A percentile compares a stretch with the other conserved stretches of the same genome.
Conservation (phyloP, 129 eudicot genomes). For the Scalesia atractyloides region DNA sequence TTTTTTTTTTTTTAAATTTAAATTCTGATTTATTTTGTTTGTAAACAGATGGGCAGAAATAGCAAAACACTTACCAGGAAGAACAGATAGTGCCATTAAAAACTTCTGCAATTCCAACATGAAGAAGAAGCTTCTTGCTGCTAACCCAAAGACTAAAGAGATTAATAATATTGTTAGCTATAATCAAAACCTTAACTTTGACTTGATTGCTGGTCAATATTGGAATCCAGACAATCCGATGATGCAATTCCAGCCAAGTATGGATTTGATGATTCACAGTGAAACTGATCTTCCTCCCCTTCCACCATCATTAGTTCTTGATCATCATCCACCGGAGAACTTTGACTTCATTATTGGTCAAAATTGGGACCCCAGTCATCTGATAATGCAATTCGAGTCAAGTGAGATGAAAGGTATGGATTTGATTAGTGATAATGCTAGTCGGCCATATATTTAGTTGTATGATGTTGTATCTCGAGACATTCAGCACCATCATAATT, state of each 20-base stretch:
- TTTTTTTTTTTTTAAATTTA: too few species aligned
- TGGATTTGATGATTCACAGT: neutral
- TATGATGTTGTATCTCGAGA: conserved; percentile 8
- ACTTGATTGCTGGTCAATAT: conserved; percentile 13
- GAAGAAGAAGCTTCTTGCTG: conserved; percentile 45
- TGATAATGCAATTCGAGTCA: conserved; percentile 16
- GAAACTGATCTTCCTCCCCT: conserved; percentile 29
- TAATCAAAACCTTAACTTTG: conserved; percentile 11
- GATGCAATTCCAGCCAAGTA: conserved; percentile 1
- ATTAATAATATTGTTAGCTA: too few species aligned
- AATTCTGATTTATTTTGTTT: conserved; percentile 2
- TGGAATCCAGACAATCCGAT: neutral
- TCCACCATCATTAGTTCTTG: conserved; percentile 30
- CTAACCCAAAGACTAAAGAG: neutral
- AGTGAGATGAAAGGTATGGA: neutral
- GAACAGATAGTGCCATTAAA: conserved; percentile 64
- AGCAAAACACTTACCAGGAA: conserved; percentile 56
- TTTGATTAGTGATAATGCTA: conserved; percentile 10
- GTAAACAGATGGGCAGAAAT: conserved; percentile 47
- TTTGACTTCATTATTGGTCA: conserved; percentile 22
- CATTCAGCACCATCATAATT: conserved; percentile 6
- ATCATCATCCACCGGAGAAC: neutral
- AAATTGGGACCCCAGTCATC: conserved; percentile 15
- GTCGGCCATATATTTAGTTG: conserved; percentile 23
- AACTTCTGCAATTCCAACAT: conserved; percentile 59